Percentiles rank a stretch among this genome's conserved stretches.
Conservation (phyloP, 2,329 filamentous ascomycete species). For the Aureobasidium sp. region DNA sequence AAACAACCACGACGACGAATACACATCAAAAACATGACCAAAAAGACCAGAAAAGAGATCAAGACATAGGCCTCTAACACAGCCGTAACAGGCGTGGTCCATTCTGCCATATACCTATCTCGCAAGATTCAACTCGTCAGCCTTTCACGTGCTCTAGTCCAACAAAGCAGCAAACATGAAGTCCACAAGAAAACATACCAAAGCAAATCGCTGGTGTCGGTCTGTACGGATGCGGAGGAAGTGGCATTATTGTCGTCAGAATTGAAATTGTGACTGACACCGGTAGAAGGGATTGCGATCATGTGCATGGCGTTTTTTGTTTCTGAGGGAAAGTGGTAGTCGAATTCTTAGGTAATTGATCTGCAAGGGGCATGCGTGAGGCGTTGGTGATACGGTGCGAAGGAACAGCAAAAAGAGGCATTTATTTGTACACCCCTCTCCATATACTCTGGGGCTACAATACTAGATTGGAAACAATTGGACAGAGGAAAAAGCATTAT, state of each 20-base stretch:
- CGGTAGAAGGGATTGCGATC: background rate
- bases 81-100: background rate
- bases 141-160: background rate
- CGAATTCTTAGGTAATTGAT: conserved; percentile 5
- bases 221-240: background rate
- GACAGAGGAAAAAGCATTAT: background rate
- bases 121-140: background rate
- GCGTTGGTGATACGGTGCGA: background rate
- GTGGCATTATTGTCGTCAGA: background rate
- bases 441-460: background rate
- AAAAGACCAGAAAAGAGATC: background rate
- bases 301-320: background rate
- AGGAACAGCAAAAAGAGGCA: background rate
- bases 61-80: background rate
- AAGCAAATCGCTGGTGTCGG: background rate
- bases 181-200: background rate
- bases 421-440: background rate
- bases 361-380: background rate
- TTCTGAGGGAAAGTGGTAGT: background rate
- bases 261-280: background rate
- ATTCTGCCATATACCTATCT: background rate
- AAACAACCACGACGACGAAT: background rate
- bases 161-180: background rate
- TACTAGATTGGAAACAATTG: background rate
- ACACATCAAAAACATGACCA: background rate